Conservation (phyloP, 768 basidiomycete genomes). For the Suillus spraguei region DNA sequence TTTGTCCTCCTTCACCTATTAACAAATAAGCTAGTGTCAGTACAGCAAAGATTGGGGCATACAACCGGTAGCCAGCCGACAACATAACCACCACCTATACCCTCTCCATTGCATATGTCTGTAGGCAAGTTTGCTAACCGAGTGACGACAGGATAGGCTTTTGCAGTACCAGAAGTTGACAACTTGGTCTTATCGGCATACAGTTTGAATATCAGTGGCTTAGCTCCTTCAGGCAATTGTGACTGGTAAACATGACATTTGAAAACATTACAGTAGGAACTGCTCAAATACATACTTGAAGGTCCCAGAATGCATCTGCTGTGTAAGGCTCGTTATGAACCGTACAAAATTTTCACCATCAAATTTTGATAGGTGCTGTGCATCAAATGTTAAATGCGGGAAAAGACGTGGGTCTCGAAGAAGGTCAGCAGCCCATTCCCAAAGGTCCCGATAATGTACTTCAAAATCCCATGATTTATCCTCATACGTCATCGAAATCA, state of each 20-base stretch:
- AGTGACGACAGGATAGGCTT: slow-evolving; percentile 40
- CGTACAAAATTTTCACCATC: slow-evolving; percentile 29
- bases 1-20: no score
- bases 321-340: slow-evolving; percentile 42
- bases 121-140: slow-evolving; percentile 35
- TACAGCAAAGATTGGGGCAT: slow-evolving; percentile 9
- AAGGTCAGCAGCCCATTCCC: slow-evolving; percentile 33
- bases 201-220: slow-evolving; percentile 35
- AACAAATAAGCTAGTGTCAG: no score
- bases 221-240: slow-evolving; percentile 15
- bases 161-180: slow-evolving; percentile 39
- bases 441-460: slow-evolving; percentile 25
- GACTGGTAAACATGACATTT: not conserved
- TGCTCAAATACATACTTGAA: slow-evolving; percentile 32
- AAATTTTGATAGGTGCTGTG: slow-evolving; percentile 29
- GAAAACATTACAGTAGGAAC: not conserved
- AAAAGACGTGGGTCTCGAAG: slow-evolving; percentile 28
- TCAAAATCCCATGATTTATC: slow-evolving; percentile 17
- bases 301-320: slow-evolving; percentile 37
- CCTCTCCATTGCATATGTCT: slow-evolving; percentile 36
- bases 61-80: slow-evolving; percentile 45
- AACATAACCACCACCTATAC: slow-evolving; percentile 36
- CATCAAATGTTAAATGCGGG: slow-evolving; percentile 34
- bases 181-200: slow-evolving; percentile 44
- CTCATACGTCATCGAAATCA: slow-evolving; percentile 22